Percentiles rank a stretch among this genome's conserved stretches.
Conservation (phyloP, 2,329 filamentous ascomycete species). For the Fusarium sambucinum region DNA sequence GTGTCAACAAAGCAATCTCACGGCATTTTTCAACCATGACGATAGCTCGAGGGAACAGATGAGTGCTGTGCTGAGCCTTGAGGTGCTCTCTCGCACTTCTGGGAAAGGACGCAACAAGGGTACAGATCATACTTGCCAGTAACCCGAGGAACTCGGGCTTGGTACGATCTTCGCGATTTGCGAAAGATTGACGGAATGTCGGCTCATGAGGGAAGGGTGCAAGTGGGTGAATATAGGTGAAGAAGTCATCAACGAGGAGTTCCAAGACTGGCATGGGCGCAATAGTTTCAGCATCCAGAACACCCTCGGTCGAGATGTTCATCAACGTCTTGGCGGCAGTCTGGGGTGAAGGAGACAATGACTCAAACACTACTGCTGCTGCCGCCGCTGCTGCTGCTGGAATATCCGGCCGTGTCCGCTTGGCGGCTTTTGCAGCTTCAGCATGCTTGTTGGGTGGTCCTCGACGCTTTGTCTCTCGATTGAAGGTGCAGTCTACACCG, state of each 20-base stretch:
- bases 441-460: constrained; percentile 71
- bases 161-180: constrained; percentile 73
- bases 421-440: constrained; percentile 67
- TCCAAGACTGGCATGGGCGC: constrained; percentile 76
- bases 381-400: constrained; percentile 30
- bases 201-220: constrained; percentile 84
- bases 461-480: constrained; percentile 68
- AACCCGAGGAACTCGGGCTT: constrained; percentile 77
- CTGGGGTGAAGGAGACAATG: constrained; percentile 58
- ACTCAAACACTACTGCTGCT: constrained; percentile 40
- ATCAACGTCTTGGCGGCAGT: constrained; percentile 63
- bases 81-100: constrained; percentile 77
- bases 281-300: constrained; percentile 75
- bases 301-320: constrained; percentile 56
- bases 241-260: constrained; percentile 82
- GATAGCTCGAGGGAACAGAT: constrained; percentile 75
- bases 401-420: constrained; percentile 58
- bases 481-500: constrained; percentile 69
- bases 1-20: constrained; percentile 74
- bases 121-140: constrained; percentile 79
- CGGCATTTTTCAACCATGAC: constrained; percentile 78
- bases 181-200: constrained; percentile 78
- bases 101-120: constrained; percentile 81
- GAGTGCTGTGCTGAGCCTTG: constrained; percentile 72
- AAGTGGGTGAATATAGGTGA: constrained; percentile 83